Conservation (phyloP, 495 filamentous ascomycete species). For the Cryomyces minteri region DNA sequence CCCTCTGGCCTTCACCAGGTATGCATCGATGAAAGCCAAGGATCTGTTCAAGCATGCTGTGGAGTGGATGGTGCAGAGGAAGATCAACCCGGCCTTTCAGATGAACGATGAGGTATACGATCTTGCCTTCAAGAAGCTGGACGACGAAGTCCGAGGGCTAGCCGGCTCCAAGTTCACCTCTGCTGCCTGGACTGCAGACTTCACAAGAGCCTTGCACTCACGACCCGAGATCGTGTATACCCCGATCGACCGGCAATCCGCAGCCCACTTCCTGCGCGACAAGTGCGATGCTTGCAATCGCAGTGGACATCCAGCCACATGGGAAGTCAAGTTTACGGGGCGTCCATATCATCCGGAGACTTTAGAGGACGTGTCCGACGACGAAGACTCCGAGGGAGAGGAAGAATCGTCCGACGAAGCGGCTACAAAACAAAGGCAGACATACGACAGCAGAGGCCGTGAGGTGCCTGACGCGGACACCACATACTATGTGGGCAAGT, state of each 20-base stretch:
- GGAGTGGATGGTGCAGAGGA: constrained; percentile 67
- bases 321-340: constrained; percentile 41
- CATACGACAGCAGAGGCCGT: constrained; percentile 14
- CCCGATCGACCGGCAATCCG: constrained; percentile 2
- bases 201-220: constrained; percentile 43
- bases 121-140: constrained; percentile 55
- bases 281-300: constrained; percentile 68
- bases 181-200: constrained; percentile 50
- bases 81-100: constrained; percentile 57
- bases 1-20: constrained; percentile 51
- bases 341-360: constrained; percentile 50
- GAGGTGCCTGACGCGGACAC: constrained; percentile 10
- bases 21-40: constrained; percentile 46
- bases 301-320: constrained; percentile 45
- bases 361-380: constrained; percentile 43
- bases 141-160: constrained; percentile 49
- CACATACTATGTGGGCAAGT: constrained; percentile 19
- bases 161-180: constrained; percentile 57
- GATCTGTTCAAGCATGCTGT: constrained; percentile 65
- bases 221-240: constrained; percentile 32
- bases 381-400: constrained; percentile 24
- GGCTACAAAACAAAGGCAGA: constrained; percentile 5
- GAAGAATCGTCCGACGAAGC: constrained; percentile 18
- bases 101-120: constrained; percentile 44
- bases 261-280: constrained; percentile 13